Conservation (phyloP, 768 basidiomycete genomes). For the Leccinum disarticulatum region DNA sequence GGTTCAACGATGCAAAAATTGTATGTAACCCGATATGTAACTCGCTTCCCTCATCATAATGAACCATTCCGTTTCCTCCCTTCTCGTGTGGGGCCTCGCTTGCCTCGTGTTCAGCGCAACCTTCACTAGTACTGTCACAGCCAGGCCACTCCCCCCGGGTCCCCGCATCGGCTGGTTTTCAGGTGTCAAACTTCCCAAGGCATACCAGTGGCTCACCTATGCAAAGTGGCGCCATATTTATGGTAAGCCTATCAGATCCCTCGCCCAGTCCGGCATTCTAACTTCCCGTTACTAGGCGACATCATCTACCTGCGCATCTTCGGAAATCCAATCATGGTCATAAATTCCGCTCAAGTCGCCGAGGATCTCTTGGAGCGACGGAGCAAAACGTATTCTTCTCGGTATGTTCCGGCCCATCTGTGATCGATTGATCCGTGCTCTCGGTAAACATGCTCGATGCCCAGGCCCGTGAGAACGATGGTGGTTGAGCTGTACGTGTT, state of each 20-base stretch:
- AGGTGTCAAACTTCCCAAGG: slow-evolving; percentile 32
- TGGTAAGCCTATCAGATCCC: slow-evolving; percentile 29
- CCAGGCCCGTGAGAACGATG: slow-evolving; percentile 42
- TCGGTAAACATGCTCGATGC: neutral
- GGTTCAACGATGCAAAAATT: neutral
- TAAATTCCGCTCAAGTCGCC: slow-evolving; percentile 43
- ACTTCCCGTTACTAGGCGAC: slow-evolving; percentile 37
- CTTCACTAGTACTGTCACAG: slow-evolving; percentile 3
- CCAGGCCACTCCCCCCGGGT: slow-evolving; percentile 38
- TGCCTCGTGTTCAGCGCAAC: slow-evolving; percentile 14
- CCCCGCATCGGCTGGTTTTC: slow-evolving; percentile 41
- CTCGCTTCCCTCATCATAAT: neutral
- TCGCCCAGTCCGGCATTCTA: neutral
- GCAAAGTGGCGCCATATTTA: slow-evolving; percentile 44
- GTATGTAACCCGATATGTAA: neutral
- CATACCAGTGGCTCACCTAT: slow-evolving; percentile 47
- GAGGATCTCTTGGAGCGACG: slow-evolving; percentile 48
- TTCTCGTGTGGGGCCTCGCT: slow-evolving; percentile 9
- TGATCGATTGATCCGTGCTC: neutral
- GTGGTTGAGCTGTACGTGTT: slow-evolving; percentile 41
- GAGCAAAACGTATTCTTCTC: slow-evolving; percentile 44
- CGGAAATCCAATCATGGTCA: slow-evolving; percentile 46
- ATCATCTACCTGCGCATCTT: slow-evolving; percentile 44
- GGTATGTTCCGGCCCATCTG: slow-evolving; percentile 9
- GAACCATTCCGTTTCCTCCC: neutral